Evolutionary conservation across 2,329 filamentous ascomycete genomes (phyloP).

Genomic region (Lachnellula willkommii): DNA sequence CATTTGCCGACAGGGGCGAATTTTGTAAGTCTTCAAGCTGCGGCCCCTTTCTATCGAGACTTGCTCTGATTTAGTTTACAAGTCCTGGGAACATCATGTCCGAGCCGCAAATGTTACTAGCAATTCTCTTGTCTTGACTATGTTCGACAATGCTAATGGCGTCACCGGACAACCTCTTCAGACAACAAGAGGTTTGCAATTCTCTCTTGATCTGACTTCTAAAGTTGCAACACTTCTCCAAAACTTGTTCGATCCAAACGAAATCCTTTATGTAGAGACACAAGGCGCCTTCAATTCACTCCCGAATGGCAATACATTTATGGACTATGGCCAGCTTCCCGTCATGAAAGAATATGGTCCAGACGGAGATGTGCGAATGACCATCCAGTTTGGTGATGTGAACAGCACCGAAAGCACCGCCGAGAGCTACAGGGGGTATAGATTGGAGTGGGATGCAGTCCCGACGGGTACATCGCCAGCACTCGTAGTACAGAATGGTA

Average conservation of each 20-base stretch:
- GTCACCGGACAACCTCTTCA: background rate
- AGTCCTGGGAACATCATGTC: conserved; percentile 1
- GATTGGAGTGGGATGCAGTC: conserved; percentile 2
- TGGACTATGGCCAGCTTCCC: conserved; percentile 9
- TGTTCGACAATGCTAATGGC: background rate
- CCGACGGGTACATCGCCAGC: background rate
- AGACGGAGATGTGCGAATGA: conserved; percentile 1
- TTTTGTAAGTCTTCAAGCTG: background rate
- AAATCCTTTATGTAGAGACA: conserved; percentile 5
- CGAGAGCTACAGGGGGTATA: conserved; percentile 8
- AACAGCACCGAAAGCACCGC: background rate
- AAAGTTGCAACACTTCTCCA: background rate
- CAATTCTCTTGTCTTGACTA: background rate
- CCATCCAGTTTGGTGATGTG: conserved; percentile 6
- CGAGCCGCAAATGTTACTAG: background rate
- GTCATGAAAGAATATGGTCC: conserved; percentile 10
- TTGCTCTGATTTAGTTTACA: background rate
- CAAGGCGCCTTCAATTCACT: conserved; percentile 5
- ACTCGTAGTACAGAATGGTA: conserved; percentile 18
- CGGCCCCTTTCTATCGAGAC: too few species aligned
- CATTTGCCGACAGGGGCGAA: background rate
- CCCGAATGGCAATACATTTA: conserved; percentile 5
- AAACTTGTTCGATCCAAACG: background rate
- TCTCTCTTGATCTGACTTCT: background rate
- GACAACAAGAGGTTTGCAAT: background rate